These are phyloP conservation scores for Symbiodinium pilosum DNA, from an alignment of 73 alveolate species.

Conservation along the genomic window DNA sequence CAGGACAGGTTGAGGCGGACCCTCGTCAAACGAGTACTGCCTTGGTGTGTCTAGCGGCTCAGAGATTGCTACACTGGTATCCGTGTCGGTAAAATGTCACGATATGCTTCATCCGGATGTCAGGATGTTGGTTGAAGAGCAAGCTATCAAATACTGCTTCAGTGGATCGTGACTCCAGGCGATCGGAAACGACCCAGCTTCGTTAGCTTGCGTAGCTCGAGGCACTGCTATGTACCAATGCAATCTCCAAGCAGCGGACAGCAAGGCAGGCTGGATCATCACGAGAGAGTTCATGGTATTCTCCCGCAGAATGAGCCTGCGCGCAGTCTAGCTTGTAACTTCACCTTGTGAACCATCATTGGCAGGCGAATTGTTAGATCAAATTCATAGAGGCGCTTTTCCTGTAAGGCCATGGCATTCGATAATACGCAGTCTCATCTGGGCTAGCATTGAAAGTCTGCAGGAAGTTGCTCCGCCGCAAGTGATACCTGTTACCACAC, in stretches of 20 bases:
- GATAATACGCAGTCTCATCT: constrained; percentile 99
- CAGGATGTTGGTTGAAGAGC: too few relatives aligned
- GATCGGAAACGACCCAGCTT: too few relatives aligned
- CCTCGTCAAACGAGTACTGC: constrained; percentile 98
- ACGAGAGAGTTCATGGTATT: constrained; percentile 99
- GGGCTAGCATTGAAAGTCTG: constrained; percentile 99
- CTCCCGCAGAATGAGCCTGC: constrained; percentile 98
- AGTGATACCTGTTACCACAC: constrained; percentile 97
- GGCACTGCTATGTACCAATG: too few relatives aligned
- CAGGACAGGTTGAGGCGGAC: constrained; percentile 98
- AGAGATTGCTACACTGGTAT: too few relatives aligned
- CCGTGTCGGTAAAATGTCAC: too few relatives aligned
- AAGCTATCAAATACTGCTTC: background rate
- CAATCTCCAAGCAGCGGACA: constrained; percentile 95
- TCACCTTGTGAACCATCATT: too few relatives aligned
- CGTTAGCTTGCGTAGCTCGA: too few relatives aligned
- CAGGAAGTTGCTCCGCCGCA: constrained; percentile 98
- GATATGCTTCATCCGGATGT: too few relatives aligned
- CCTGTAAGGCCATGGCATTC: constrained; percentile 60
- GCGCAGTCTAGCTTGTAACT: background rate
- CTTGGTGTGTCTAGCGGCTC: too few relatives aligned
- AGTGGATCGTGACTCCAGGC: too few relatives aligned
- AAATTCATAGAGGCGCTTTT: background rate
- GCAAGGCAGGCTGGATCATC: constrained; percentile 99
- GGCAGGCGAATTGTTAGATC: background rate